Base-by-base conservation (phyloP, 805 yeast genomes). In the Candida morakotiae region DNA sequence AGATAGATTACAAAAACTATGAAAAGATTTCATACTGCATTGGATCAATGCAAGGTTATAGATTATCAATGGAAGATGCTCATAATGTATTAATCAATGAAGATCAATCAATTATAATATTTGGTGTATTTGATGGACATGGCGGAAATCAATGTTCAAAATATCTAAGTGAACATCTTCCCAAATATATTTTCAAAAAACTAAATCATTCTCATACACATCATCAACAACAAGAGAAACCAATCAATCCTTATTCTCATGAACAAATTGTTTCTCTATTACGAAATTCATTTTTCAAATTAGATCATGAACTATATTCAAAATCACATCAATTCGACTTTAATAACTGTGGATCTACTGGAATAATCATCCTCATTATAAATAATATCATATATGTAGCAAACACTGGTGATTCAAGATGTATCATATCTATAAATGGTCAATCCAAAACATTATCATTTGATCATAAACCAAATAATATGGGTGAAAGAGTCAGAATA, bases 51-150 rank as follows among this genome's bases (percentile, higher is more conserved):
- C 88, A 83, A 53, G 89, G 91, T 3, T 83, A 81, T 56, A 59
- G 91, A 36, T 61, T 77, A 49, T 70, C 82, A 5, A 85, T 83
- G 78, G 91, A 83, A 51, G 91, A 83, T 59, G 84, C 87, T 3
- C 83, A 79, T 55, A 69, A 76, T 42, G 73, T 78, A 15, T 51
- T 69, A 28, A 64, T 73, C 31, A 71, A 66, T 40, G 71, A 67
- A 34, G 67, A 64, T 41, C 67, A 63, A 22, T 31, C 60, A 9
- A 44, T 63, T 20, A 63, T 75, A 9, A 69, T 83, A 2, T 82
- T 80, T 55, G 87, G 83, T 0, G 83, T 84, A 1, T 84, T 81
- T 57, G 94, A 84, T 57, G 94, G 94, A 2, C 94, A 84, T 55
- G 94, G 94, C 2, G 89, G 91, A 11, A 66, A 72, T 5, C 71